Evolutionary conservation across 768 basidiomycete species (phyloP).

Genomic region (Baorangia bicolor): DNA sequence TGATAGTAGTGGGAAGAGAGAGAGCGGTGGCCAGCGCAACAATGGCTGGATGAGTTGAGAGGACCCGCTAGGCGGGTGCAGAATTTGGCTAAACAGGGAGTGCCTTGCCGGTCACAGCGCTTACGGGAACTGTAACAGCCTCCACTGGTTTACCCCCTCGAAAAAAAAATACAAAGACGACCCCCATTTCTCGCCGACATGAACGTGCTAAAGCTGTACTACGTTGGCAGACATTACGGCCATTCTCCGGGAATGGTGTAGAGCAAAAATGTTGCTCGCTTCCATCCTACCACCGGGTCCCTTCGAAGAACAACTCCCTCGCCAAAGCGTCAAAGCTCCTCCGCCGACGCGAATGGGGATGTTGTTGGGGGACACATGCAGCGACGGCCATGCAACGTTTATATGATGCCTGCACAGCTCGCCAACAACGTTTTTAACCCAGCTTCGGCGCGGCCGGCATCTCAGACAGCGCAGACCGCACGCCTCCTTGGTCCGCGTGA

Average conservation of each 20-base stretch:
- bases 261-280: neutral
- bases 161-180: slow-evolving; percentile 7
- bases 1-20: slow-evolving; percentile 40
- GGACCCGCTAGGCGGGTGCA: slow-evolving; percentile 33
- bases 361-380: neutral
- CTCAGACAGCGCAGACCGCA: slow-evolving; percentile 8
- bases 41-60: slow-evolving; percentile 39
- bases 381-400: slow-evolving; percentile 6
- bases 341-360: neutral
- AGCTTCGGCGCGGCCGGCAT: slow-evolving; percentile 20
- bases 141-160: neutral
- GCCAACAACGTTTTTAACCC: slow-evolving; percentile 22
- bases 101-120: slow-evolving; percentile 39
- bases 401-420: slow-evolving; percentile 13
- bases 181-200: neutral
- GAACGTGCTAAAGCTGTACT: neutral
- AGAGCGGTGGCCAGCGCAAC: slow-evolving; percentile 41
- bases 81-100: slow-evolving; percentile 36
- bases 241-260: neutral
- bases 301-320: neutral
- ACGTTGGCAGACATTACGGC: neutral
- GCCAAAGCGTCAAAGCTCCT: neutral
- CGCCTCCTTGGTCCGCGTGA: neutral
- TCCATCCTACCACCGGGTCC: neutral
- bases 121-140: slow-evolving; percentile 27